Conservation (phyloP, 2,329 filamentous ascomycete species). For the Trichothecium roseum region DNA sequence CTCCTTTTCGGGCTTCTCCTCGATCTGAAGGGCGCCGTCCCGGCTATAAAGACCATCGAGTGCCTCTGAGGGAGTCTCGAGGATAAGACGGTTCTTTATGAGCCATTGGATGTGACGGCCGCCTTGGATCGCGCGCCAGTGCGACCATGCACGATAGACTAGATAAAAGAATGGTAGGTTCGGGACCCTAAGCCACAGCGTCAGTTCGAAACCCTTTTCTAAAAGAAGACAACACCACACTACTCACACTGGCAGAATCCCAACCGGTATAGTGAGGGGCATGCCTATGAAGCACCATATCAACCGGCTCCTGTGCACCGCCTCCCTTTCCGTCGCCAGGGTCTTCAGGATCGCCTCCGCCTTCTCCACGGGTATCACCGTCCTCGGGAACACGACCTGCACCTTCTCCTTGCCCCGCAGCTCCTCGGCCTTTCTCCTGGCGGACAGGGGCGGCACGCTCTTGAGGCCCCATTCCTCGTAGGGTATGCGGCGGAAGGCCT, state of each 20-base stretch:
- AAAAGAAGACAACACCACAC: conserved; percentile 1
- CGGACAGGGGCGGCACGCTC: conserved; percentile 74
- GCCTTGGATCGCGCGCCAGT: conserved; percentile 78
- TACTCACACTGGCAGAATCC: conserved; percentile 75
- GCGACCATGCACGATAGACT: conserved; percentile 81
- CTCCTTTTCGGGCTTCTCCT: conserved; percentile 15
- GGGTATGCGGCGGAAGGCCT: conserved; percentile 74
- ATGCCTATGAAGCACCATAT: conserved; percentile 74
- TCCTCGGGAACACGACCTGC: conserved; percentile 66
- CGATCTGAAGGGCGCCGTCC: conserved; percentile 18
- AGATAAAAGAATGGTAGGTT: conserved; percentile 98
- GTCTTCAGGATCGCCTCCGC: conserved; percentile 56
- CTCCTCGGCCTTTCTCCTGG: conserved; percentile 54
- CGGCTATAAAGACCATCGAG: conserved; percentile 66
- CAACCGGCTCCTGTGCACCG: conserved; percentile 65
- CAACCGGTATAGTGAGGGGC: conserved; percentile 76
- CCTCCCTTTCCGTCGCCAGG: conserved; percentile 71
- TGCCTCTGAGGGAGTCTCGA: conserved; percentile 51
- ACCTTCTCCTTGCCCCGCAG: conserved; percentile 52
- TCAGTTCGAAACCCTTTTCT: background rate
- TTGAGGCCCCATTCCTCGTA: conserved; percentile 98
- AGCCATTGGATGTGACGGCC: conserved; percentile 80
- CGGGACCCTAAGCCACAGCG: conserved; percentile 53
- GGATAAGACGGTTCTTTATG: conserved; percentile 60
- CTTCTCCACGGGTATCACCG: conserved; percentile 52